phyloP scores from a whole-genome alignment of 306 rosid species.

The Medicago lupulina region DNA sequence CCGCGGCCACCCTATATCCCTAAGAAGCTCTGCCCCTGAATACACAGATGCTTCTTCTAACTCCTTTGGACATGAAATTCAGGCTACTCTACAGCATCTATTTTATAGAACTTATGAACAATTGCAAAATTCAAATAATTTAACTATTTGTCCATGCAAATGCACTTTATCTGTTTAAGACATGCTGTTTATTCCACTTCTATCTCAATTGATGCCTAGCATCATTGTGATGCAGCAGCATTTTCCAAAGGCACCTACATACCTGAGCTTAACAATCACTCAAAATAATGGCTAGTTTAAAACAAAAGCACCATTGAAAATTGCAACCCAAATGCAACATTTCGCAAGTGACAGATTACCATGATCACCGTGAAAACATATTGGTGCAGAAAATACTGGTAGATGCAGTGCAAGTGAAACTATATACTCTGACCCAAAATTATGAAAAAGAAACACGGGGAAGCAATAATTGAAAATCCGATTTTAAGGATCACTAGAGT shows the following conservation, averaged over 20 bases:
- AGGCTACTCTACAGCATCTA: neutral
- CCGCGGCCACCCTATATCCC: too few relatives aligned
- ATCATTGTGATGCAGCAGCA: neutral
- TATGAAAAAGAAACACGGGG: slow-evolving; percentile 8
- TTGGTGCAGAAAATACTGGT: slow-evolving; percentile 2
- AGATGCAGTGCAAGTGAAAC: neutral
- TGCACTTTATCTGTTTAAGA: too few relatives aligned
- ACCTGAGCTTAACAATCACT: neutral
- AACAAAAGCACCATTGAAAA: slow-evolving; percentile 10
- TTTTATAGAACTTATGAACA: too few relatives aligned
- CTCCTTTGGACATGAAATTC: neutral
- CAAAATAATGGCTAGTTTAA: neutral
- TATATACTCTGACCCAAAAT: slow-evolving; percentile 21
- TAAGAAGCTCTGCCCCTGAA: too few relatives aligned
- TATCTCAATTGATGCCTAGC: neutral
- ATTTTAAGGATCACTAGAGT: slow-evolving; percentile 9
- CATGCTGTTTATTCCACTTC: too few relatives aligned
- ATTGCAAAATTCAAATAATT: too few relatives aligned
- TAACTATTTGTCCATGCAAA: too few relatives aligned
- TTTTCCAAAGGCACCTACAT: neutral
- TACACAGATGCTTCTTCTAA: neutral
- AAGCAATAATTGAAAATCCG: neutral
- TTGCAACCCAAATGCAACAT: neutral
- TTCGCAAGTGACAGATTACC: neutral
- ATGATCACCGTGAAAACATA: slow-evolving; percentile 13